Conservation (phyloP, 192 early-diverging fungal genomes). For the Radiomyces spectabilis region DNA sequence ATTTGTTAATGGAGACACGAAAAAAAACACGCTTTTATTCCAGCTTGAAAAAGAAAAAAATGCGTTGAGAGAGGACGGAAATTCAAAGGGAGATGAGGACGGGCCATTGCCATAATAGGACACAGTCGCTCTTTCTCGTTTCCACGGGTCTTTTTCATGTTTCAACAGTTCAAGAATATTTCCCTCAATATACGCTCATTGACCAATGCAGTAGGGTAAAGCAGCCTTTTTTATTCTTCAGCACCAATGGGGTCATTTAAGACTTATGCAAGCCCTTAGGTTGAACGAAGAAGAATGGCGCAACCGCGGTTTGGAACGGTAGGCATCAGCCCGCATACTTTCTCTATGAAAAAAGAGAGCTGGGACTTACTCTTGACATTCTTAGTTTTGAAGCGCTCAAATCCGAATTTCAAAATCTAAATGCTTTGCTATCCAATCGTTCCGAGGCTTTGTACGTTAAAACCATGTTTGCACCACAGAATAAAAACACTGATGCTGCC, state of each 20-base stretch:
- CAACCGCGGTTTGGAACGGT: background rate
- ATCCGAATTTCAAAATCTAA: slow-evolving; percentile 10
- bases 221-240: background rate
- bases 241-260: too few species aligned
- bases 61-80: too few species aligned
- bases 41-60: too few species aligned
- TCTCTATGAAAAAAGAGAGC: background rate
- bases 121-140: too few species aligned
- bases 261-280: too few species aligned
- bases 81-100: too few species aligned
- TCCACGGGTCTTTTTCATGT: background rate
- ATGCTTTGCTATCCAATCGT: background rate
- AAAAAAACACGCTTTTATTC: too few species aligned
- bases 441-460: background rate
- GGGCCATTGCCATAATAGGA: too few species aligned
- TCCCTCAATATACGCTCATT: background rate
- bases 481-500: background rate
- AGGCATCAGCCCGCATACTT: too few species aligned
- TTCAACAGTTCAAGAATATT: slow-evolving; percentile 1
- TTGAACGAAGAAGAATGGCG: slow-evolving; percentile 4
- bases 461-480: background rate
- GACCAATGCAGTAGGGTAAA: background rate
- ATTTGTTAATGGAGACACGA: too few species aligned
- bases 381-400: slow-evolving; percentile 6
- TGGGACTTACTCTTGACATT: background rate